phyloP scores from a whole-genome alignment of 495 filamentous ascomycete genomes.

The Penicillium bovifimosum region DNA sequence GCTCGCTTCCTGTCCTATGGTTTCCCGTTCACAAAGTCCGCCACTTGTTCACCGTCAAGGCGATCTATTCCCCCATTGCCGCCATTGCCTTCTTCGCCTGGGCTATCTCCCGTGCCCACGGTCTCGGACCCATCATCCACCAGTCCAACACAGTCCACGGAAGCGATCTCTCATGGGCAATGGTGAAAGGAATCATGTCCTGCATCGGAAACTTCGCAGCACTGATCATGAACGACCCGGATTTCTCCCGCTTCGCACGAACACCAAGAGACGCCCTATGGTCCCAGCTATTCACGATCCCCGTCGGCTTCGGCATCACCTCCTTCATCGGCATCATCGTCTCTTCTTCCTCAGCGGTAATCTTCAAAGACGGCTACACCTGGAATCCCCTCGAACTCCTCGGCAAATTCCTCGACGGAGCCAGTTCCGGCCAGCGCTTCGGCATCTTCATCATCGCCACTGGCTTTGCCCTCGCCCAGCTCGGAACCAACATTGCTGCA shows the following conservation, averaged over 20 bases:
- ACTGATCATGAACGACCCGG: conserved; percentile 71
- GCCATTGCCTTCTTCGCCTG: conserved; percentile 89
- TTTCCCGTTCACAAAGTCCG: conserved; percentile 55
- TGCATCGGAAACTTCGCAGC: conserved; percentile 93
- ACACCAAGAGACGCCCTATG: conserved; percentile 81
- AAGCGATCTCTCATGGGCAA: conserved; percentile 68
- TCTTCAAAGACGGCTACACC: conserved; percentile 66
- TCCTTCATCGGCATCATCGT: conserved; percentile 94
- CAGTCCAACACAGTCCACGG: conserved; percentile 62
- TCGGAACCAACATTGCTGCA: conserved; percentile 91
- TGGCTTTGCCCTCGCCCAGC: conserved; percentile 80
- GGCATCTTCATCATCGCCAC: conserved; percentile 83
- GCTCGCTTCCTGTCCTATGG: conserved; percentile 81
- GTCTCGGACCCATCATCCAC: conserved; percentile 78
- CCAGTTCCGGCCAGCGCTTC: conserved; percentile 69
- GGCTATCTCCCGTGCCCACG: conserved; percentile 77
- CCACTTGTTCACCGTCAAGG: conserved; percentile 89
- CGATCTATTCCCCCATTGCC: conserved; percentile 76
- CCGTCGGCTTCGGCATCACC: conserved; percentile 78
- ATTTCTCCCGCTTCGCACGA: conserved; percentile 80
- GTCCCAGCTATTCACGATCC: conserved; percentile 85
- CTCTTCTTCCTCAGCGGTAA: conserved; percentile 75
- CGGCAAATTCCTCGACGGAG: conserved; percentile 64
- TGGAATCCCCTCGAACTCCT: conserved; percentile 86
- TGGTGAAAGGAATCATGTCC: conserved; percentile 80